Conservation (phyloP, 345 rosid species). For the Crucihimalaya himalaica region DNA sequence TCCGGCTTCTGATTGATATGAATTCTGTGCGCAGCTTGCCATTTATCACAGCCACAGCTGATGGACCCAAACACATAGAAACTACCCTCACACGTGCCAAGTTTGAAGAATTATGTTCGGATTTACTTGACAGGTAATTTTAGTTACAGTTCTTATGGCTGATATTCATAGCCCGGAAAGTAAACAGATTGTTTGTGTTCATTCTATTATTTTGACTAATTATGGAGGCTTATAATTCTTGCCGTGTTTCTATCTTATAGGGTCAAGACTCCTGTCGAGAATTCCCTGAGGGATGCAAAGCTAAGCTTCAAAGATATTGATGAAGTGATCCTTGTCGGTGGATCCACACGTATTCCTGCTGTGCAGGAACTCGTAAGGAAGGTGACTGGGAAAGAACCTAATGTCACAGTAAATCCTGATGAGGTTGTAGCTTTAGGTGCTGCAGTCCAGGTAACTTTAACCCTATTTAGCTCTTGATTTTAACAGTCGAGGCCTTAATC, state of each 20-base stretch:
- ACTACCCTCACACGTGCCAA: conserved; percentile 88
- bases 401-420: conserved; percentile 95
- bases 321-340: conserved; percentile 98
- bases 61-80: conserved; percentile 98
- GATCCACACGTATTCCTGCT: conserved; percentile 97
- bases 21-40: conserved; percentile 66
- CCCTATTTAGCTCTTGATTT: not conserved
- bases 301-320: conserved; percentile 82
- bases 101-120: conserved; percentile 90
- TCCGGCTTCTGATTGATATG: not conserved
- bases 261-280: conserved; percentile 87
- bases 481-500: not conserved
- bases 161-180: not conserved
- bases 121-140: conserved; percentile 81
- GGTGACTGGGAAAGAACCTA: conserved; percentile 91
- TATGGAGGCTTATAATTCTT: not conserved
- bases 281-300: conserved; percentile 84
- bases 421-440: conserved; percentile 99
- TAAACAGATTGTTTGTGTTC: not conserved
- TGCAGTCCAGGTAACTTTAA: conserved; percentile 78
- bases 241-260: conserved; percentile 35
- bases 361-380: conserved; percentile 92
- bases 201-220: not conserved
- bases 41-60: conserved; percentile 96
- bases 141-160: not conserved